Base-by-base conservation (phyloP, 176 grass and related monocot species). In the Otatea glauca region DNA sequence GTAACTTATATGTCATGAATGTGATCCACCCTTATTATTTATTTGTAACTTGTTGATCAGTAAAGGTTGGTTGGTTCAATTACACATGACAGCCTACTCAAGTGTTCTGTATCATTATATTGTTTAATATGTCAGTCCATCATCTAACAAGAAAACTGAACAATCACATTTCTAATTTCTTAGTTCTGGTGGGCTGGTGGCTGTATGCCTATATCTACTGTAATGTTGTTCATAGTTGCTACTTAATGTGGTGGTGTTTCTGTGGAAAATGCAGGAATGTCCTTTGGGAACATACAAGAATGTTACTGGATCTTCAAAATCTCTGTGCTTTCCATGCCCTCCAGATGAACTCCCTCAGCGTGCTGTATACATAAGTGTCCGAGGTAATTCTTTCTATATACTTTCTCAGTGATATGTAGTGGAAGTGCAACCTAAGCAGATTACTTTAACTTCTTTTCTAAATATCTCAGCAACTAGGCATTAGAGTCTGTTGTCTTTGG, bases 221-320 rank as follows among this genome's bases (percentile, higher is more conserved):
- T 75, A 80, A 11, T 59, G 61, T 17, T 62, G 23, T 54, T 70
- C 20, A n/a, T 50, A 83, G 6, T 38, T 73, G 15, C 18, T 66
- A 83, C 58, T 81, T 85, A 55, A 29, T 38, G 15, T 8, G 44
- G 17, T 82, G 65, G 32, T 66, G 38, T 89, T 79, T 78, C 43
- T 77, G 2, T 9, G 35, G 80, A 87, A 90, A 88, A 84, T 93
- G 47, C 85, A 99, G 97, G 97, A 99, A 86, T 99, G 97, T 54
- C 97, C 97, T 75, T 75, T 92, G 53, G 97, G 97, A 82, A 99
- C 97, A 61, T 99, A 95, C 84, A 99, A 99, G 85, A 99, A 99
- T 86, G 86, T 89, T 61, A 94, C 91, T 86, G 97, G 97, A 79
- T 99, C 97, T 77, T 92, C 92, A 88, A 85, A 91, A 77, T 88